Evolutionary conservation across 2,329 filamentous ascomycete species (phyloP), one percentile per base, ranked within the genome.

Genomic region (Tolypocladium pustulatum): DNA sequence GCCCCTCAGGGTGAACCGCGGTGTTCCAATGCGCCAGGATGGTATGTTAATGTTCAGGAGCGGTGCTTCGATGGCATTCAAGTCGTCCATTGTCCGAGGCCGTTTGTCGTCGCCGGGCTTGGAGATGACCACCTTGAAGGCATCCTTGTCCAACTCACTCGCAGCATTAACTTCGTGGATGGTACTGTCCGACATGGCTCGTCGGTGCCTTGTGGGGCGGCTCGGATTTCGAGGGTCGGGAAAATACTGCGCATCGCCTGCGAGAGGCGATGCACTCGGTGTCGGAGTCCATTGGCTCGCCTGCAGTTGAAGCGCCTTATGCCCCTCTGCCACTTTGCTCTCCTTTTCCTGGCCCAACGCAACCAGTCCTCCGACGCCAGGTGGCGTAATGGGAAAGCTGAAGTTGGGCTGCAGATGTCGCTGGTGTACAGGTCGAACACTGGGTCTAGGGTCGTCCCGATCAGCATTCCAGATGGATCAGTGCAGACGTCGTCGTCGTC

Each of bases 81-180:
- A 60, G 65, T 83, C 82, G 67, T 87, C 84, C 61, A 83, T 79
- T 6, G 85, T 87, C 68, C 81, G 87, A 32, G 86, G 82, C 57
- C 83, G 80, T 46, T 71, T 67, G 36, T 83, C 82, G 52, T 83
- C 80, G 32, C 80, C 78, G 12, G 89, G 83, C 62, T 89, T 82
- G 56, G 91, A 88, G 66, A 95, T 93, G 61, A 93, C 81, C 41
- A 95, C 85, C 69, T 88, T 91, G 72, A 94, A 87, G 59, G 85
- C 88, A 38, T 87, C 88, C 3, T 79, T 78, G 60, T 88, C 85
- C 25, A 79, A 77, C 64, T 79, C 80, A 62, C 77, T 78, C 57
- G 75, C 77, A 41, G 71, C 69, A 58, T 72, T 78, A 54, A 81
- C 79, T 63, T 91, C 89, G 54, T 86, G 87, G 58, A 88, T 75